These are phyloP conservation scores for Xylaria sp. DNA, from an alignment of 2,329 filamentous ascomycete genomes.

Conservation along the genomic window DNA sequence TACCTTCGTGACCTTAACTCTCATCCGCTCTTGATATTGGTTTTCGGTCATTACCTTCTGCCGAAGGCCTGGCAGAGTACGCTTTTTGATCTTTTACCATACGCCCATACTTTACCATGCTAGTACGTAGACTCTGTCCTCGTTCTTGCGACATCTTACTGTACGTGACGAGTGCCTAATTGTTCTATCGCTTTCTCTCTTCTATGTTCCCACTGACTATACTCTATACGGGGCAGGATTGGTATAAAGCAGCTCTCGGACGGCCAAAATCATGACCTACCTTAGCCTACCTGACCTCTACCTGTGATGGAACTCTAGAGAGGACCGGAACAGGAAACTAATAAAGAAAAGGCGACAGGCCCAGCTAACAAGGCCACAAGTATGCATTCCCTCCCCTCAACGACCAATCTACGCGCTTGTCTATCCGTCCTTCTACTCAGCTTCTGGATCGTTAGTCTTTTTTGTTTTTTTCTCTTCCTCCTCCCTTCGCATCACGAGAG, in stretches of 20 bases:
- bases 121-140: not conserved
- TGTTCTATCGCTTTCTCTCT: not conserved
- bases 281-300: slow-evolving; percentile 8
- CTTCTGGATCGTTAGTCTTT: slow-evolving; percentile 1
- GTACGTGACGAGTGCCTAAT: not conserved
- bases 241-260: not conserved
- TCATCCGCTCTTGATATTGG: not conserved
- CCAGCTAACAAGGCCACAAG: slow-evolving; percentile 11
- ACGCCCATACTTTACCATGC: not conserved
- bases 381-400: slow-evolving; percentile 10
- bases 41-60: not conserved
- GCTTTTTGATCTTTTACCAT: not conserved
- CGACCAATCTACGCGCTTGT: slow-evolving; percentile 15
- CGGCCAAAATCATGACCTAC: slow-evolving; percentile 11
- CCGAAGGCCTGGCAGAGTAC: slow-evolving; percentile 24
- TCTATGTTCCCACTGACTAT: slow-evolving; percentile 9
- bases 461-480: not conserved
- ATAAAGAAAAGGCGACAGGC: slow-evolving; percentile 15
- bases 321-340: slow-evolving; percentile 32
- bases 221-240: not conserved
- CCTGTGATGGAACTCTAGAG: slow-evolving; percentile 12
- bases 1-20: not conserved
- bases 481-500: slow-evolving; percentile 14
- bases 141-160: slow-evolving; percentile 2
- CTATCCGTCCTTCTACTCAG: slow-evolving; percentile 16